phyloP scores from a whole-genome alignment of 495 filamentous ascomycete genomes.

The Pyrenopolyporus hunteri region DNA sequence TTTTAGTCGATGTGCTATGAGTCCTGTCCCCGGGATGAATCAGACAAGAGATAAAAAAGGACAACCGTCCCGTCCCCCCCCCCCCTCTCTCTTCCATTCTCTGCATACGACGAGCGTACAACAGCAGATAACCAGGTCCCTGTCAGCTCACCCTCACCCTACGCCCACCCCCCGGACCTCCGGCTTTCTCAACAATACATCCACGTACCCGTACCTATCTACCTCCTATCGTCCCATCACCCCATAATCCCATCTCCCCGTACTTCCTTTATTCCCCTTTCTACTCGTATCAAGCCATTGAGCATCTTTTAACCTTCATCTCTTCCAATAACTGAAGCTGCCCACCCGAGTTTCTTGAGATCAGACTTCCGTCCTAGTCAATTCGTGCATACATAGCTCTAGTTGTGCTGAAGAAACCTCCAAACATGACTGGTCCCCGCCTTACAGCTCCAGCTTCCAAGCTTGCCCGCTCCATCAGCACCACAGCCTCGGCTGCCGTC shows the following conservation, averaged over 20 bases:
- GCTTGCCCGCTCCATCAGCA: conserved; percentile 53
- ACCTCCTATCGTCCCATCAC: conserved; percentile 19
- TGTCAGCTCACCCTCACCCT: conserved; percentile 28
- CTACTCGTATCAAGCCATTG: conserved; percentile 28
- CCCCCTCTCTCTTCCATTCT: conserved; percentile 25
- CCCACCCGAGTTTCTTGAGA: conserved; percentile 1
- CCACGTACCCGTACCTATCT: conserved; percentile 14
- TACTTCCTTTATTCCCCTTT: conserved; percentile 18
- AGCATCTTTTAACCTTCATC: too few species aligned
- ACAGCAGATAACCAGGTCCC: conserved; percentile 6
- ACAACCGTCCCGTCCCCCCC: conserved; percentile 22
- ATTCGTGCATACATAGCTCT: not conserved
- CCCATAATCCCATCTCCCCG: conserved; percentile 19
- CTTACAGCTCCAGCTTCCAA: conserved; percentile 51
- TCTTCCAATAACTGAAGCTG: conserved; percentile 4
- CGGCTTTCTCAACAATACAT: conserved; percentile 37
- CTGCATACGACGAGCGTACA: conserved; percentile 6
- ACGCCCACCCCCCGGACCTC: conserved; percentile 29
- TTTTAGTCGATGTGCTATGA: conserved; percentile 5
- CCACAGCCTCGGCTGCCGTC: conserved; percentile 40
- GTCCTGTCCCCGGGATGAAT: conserved; percentile 24
- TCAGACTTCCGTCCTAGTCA: not conserved
- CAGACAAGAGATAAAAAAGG: conserved; percentile 17
- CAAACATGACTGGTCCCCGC: conserved; percentile 41
- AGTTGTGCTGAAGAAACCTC: not conserved